These are phyloP conservation scores for Fusarium tanahbumbuense DNA, from an alignment of 2,329 filamentous ascomycete species.

Conservation along the genomic window DNA sequence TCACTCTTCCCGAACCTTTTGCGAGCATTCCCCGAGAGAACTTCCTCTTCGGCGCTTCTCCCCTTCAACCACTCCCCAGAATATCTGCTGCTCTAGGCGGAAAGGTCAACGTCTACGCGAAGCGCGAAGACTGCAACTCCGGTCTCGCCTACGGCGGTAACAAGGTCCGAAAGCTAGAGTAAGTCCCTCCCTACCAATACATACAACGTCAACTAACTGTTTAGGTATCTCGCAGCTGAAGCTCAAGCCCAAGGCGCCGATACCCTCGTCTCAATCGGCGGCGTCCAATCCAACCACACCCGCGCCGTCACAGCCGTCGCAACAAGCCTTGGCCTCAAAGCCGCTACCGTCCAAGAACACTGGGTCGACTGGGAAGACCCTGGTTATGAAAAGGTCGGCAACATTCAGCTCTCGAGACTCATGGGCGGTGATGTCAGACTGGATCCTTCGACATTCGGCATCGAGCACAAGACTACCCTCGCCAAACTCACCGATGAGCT, in stretches of 20 bases:
- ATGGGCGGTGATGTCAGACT: conserved; percentile 74
- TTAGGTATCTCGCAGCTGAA: conserved; percentile 72
- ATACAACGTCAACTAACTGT: neutral
- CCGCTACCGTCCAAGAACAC: conserved; percentile 70
- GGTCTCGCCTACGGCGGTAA: conserved; percentile 75
- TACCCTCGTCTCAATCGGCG: conserved; percentile 74
- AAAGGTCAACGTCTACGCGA: conserved; percentile 73
- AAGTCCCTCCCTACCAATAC: neutral
- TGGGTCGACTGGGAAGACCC: conserved; percentile 73
- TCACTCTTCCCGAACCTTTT: conserved; percentile 70
- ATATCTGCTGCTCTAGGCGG: conserved; percentile 71
- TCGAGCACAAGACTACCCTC: conserved; percentile 74
- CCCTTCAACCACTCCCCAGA: conserved; percentile 73
- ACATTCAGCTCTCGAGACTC: conserved; percentile 75
- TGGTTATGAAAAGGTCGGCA: conserved; percentile 73
- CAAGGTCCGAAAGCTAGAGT: conserved; percentile 77
- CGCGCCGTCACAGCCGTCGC: conserved; percentile 74
- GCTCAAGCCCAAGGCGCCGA: conserved; percentile 67
- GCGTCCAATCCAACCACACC: conserved; percentile 77
- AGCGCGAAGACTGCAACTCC: conserved; percentile 78
- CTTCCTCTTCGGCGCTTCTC: conserved; percentile 75
- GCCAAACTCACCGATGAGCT: conserved; percentile 66
- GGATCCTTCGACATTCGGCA: conserved; percentile 71
- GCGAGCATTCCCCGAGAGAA: conserved; percentile 70
- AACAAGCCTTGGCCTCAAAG: conserved; percentile 66